Base-by-base conservation (phyloP, 2,329 filamentous ascomycete genomes). In the Plenodomus tracheiphilus region DNA sequence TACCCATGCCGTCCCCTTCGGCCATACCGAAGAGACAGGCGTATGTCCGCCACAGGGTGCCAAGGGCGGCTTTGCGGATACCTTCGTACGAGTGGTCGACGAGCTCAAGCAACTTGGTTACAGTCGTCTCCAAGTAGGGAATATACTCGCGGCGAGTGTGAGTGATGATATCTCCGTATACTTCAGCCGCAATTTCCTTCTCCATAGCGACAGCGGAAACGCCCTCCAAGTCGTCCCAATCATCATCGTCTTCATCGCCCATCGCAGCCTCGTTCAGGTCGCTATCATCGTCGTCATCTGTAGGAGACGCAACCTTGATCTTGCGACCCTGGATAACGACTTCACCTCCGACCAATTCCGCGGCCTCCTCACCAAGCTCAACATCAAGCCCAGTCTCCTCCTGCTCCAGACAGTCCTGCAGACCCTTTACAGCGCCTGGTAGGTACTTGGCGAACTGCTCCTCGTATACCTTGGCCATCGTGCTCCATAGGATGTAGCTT, bases 161-260 rank as follows among this genome's bases (percentile, higher is more conserved):
- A 39, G 89, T 87, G 65, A 97, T 87, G 54, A 99, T 85, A 68
- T 99, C 94, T 57, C 92, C 94, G 30, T 97, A 83, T 5, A 97
- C 92, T 73, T 99, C 94, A 38, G 96, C 85, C 32, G 94, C 93
- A 63, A 97, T 95, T 75, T 99, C 94, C 77, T 97, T 97, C 81
- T 97, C 94, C 64, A 96, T 84, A 19, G 93, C 91, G 46, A 97
- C 84, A 44, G 91, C 91, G 20, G 91, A 95, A 54, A 95, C 89
- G 42, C 90, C 90, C 49, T 85, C 86, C 40, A 95, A 80, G 62
- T 91, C 89, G 62, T 91, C 88, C 83, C 89, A 91, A 53, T 91
- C 89, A 49, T 91, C 89, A 37, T 93, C 88, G 41, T 91, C 88
- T 36, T 91, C 88, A 3, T 85, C 84, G 13, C 87, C 81, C 54